These are phyloP conservation scores for Microcyclospora tardicrescens DNA, from an alignment of 2,329 filamentous ascomycete species.

Conservation along the genomic window DNA sequence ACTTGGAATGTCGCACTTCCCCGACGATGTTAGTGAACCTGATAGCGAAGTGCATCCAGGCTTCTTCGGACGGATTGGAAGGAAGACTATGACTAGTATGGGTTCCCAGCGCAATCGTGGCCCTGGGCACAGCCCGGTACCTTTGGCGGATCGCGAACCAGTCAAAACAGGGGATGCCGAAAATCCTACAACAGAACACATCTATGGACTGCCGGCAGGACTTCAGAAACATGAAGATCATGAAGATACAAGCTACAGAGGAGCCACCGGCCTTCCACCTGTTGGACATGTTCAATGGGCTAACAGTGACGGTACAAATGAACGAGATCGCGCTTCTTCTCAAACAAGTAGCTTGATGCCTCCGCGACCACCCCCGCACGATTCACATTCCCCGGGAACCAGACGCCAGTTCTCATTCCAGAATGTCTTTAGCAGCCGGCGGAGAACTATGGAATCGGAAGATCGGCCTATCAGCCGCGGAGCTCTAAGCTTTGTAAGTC, in stretches of 20 bases:
- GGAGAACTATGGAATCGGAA: slow-evolving; percentile 16
- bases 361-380: slow-evolving; percentile 46
- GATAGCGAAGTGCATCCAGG: slow-evolving; percentile 33
- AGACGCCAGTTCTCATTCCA: slow-evolving; percentile 90
- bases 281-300: slow-evolving; percentile 8
- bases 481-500: slow-evolving; percentile 21
- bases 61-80: slow-evolving; percentile 28
- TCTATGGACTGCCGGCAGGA: slow-evolving; percentile 38
- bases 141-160: slow-evolving; percentile 21
- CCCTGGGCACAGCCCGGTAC: slow-evolving; percentile 18
- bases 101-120: slow-evolving; percentile 6
- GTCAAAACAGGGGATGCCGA: slow-evolving; percentile 13
- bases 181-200: slow-evolving; percentile 26
- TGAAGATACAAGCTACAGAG: slow-evolving; percentile 36
- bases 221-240: slow-evolving; percentile 26
- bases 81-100: slow-evolving; percentile 2
- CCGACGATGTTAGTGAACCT: slow-evolving; percentile 39
- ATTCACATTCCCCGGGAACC: slow-evolving; percentile 28
- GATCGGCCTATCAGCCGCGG: slow-evolving; percentile 22
- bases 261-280: slow-evolving; percentile 8
- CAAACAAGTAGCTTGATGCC: slow-evolving; percentile 35
- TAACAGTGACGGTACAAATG: slow-evolving; percentile 18
- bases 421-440: slow-evolving; percentile 58
- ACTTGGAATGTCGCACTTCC: slow-evolving; percentile 77
- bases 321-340: slow-evolving; percentile 29